These are phyloP conservation scores for Xylariaceae sp. DNA, from an alignment of 2,329 filamentous ascomycete species.

Conservation along the genomic window DNA sequence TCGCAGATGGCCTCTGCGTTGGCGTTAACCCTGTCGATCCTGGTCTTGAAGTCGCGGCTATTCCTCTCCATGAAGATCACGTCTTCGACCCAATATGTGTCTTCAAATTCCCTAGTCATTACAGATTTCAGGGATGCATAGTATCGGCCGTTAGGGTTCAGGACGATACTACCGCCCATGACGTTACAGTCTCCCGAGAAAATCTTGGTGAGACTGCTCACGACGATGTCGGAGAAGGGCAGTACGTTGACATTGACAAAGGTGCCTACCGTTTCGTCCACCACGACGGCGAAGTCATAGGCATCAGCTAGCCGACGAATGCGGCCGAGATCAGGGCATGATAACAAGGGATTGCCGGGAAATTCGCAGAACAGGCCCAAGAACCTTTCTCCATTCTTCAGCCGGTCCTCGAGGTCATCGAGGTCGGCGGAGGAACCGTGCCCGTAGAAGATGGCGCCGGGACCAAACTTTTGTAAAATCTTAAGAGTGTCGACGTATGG, in stretches of 20 bases:
- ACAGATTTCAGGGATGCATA: conserved; percentile 70
- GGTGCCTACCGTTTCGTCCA: conserved; percentile 96
- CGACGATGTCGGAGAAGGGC: conserved; percentile 85
- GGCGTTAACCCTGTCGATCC: conserved; percentile 81
- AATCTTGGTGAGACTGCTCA: conserved; percentile 93
- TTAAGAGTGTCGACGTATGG: conserved; percentile 97
- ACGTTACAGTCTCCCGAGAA: conserved; percentile 98
- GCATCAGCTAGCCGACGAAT: conserved; percentile 78
- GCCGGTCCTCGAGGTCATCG: conserved; percentile 75
- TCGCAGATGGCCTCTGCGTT: conserved; percentile 85
- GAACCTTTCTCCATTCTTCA: conserved; percentile 74
- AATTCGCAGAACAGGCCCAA: conserved; percentile 93
- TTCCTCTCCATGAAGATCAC: conserved; percentile 94
- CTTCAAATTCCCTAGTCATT: conserved; percentile 72
- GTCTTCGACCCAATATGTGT: conserved; percentile 94
- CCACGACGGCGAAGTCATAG: conserved; percentile 86
- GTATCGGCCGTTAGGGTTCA: conserved; percentile 68
- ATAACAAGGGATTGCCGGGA: conserved; percentile 86
- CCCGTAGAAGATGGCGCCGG: conserved; percentile 87
- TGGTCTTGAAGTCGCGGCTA: conserved; percentile 83
- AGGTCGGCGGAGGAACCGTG: conserved; percentile 76
- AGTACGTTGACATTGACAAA: conserved; percentile 96
- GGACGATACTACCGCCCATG: conserved; percentile 81
- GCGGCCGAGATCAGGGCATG: conserved; percentile 80
- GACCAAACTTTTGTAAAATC: conserved; percentile 90